These are phyloP conservation scores for Hippophae gyantsensis DNA, from an alignment of 306 rosid species.

Conservation along the genomic window DNA sequence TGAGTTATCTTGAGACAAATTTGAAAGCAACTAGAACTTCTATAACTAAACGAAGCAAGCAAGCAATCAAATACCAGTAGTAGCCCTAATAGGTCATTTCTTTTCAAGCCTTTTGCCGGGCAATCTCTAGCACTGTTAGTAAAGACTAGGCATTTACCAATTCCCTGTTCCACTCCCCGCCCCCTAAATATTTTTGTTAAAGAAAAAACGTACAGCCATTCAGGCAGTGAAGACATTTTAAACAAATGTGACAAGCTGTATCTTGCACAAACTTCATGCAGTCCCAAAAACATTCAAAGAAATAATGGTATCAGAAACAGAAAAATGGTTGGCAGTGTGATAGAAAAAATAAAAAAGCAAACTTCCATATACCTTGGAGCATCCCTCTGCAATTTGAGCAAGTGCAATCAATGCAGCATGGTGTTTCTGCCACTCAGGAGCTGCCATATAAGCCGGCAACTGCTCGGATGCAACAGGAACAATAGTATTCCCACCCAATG, in stretches of 20 bases:
- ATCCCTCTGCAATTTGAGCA: conserved; percentile 94
- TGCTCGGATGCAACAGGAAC: conserved; percentile 94
- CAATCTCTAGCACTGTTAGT: no score
- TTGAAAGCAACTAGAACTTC: background rate
- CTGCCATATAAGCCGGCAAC: conserved; percentile 73
- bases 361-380: conserved; percentile 51
- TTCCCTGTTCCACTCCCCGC: no score
- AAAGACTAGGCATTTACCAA: no score
- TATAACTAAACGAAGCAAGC: no score
- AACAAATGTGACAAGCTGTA: no score
- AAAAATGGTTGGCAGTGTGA: background rate
- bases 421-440: conserved; percentile 89
- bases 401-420: conserved; percentile 86
- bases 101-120: no score
- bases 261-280: no score
- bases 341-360: background rate
- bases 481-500: conserved; percentile 92
- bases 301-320: background rate
- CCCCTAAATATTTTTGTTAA: no score
- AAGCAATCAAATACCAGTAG: no score
- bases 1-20: background rate
- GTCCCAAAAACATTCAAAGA: background rate
- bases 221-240: no score
- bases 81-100: no score
- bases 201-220: no score